Conservation (phyloP, 495 filamentous ascomycete genomes). For the Neurospora tetraspora region DNA sequence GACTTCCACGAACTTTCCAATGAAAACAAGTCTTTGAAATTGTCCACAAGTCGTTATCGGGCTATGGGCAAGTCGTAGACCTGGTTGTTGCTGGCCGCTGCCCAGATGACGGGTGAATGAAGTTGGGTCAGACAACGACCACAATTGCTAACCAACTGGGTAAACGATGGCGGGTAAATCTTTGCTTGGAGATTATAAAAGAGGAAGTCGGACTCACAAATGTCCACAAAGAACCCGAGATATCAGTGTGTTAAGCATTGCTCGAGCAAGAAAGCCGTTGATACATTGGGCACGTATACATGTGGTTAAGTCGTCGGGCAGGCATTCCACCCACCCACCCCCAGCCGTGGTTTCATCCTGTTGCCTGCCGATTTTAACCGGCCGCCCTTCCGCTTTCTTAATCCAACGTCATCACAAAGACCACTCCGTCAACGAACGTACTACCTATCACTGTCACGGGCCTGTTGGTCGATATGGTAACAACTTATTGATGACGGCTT, state of each 20-base stretch:
- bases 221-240: too few species aligned
- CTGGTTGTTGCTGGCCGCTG: too few species aligned
- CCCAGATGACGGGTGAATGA: too few species aligned
- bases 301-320: too few species aligned
- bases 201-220: too few species aligned
- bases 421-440: not conserved
- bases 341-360: not conserved
- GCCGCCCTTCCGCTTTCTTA: not conserved
- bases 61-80: not conserved
- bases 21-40: not conserved
- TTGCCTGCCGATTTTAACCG: not conserved
- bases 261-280: too few species aligned
- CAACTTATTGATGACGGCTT: not conserved
- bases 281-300: not conserved
- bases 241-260: too few species aligned
- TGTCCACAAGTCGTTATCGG: not conserved
- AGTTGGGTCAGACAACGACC: too few species aligned
- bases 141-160: too few species aligned
- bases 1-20: not conserved
- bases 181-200: too few species aligned
- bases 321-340: not conserved
- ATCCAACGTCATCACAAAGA: not conserved
- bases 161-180: too few species aligned
- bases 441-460: not conserved
- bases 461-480: not conserved